Evolutionary conservation across 2,329 filamentous ascomycete genomes (phyloP), one percentile per base, ranked within the genome.

Genomic region (Fusarium verrucosum): DNA sequence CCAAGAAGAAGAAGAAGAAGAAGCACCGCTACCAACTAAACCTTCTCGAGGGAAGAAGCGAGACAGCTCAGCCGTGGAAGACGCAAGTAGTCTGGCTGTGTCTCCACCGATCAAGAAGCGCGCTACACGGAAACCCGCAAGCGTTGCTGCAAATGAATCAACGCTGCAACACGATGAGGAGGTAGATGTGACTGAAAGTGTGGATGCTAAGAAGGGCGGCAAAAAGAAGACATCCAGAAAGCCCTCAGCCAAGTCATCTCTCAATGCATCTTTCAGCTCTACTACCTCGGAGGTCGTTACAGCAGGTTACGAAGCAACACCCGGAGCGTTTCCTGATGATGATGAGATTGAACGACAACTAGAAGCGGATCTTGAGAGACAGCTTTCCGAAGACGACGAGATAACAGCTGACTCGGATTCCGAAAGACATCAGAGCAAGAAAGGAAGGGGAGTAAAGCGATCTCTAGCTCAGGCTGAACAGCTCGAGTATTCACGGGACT

Each of bases 291-390:
- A 83, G 16, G 76, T 80, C 20, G 84, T 85, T 2, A 82, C 81
- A 30, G 77, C 79, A 26, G 83, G 85, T 3, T 56, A 79, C 6
- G 72, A 73, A 32, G 73, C 70, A 5, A 74, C 78, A 7, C 71
- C 79, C n/a, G 76, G 77, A 16, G 75, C 75, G 6, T 75, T 85
- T 11, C 83, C 84, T 0, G 81, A 86, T 51, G 87, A 91, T 59
- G 85, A 87, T 2, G 88, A 90, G 62, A 83, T 91, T 33, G 87
- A 92, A 47, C 83, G 84, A 20, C 86, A 86, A 44, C 78, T 92
- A 2, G 84, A 90, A 69, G 87, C 85, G 3, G 89, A 90, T 55
- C 80, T 91, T 10, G 85, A 89, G 38, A 79, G 81, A 26, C 84
- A 82, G 2, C 71, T 84, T 23, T 82, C 81, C 3, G 83, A 88